These are phyloP conservation scores for Kockovaella imperatae DNA, from an alignment of 768 basidiomycete species.

Conservation along the genomic window DNA sequence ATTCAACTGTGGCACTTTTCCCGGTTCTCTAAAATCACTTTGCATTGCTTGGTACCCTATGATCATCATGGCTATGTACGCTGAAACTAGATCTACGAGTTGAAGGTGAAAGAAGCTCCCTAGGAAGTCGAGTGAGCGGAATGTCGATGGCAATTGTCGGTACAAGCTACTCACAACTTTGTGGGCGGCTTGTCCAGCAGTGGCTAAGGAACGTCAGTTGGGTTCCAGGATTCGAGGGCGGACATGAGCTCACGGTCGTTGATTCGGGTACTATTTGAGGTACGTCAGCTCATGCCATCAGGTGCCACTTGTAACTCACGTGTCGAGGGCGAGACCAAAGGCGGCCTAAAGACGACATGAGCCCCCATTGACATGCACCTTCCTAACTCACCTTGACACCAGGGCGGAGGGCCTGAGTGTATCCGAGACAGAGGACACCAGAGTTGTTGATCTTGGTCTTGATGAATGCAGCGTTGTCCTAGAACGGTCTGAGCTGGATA, in stretches of 20 bases:
- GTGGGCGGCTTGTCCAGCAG: conserved; percentile 44
- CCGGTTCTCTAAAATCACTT: no score
- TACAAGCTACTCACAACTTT: conserved; percentile 39
- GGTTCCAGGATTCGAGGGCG: not conserved
- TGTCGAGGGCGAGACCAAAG: conserved; percentile 93
- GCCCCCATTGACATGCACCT: not conserved
- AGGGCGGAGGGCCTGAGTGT: conserved; percentile 70
- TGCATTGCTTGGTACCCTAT: no score
- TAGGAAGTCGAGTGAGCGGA: not conserved
- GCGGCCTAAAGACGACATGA: conserved; percentile 47
- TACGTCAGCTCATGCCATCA: not conserved
- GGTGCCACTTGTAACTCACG: conserved; percentile 38
- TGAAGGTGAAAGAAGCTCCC: conserved; percentile 48
- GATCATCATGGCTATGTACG: not conserved
- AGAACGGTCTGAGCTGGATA: conserved; percentile 51
- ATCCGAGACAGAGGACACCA: conserved; percentile 79
- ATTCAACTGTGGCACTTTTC: no score
- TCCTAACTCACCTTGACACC: conserved; percentile 22
- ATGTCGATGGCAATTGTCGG: not conserved
- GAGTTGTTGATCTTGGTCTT: conserved; percentile 99
- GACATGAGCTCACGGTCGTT: conserved; percentile 55
- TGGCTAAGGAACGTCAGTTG: conserved; percentile 26
- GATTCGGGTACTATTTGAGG: conserved; percentile 54
- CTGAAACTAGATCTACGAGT: conserved; percentile 27
- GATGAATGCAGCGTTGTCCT: conserved; percentile 82